Conservation (phyloP, 2,329 filamentous ascomycete species). For the Fusarium ramigenum region DNA sequence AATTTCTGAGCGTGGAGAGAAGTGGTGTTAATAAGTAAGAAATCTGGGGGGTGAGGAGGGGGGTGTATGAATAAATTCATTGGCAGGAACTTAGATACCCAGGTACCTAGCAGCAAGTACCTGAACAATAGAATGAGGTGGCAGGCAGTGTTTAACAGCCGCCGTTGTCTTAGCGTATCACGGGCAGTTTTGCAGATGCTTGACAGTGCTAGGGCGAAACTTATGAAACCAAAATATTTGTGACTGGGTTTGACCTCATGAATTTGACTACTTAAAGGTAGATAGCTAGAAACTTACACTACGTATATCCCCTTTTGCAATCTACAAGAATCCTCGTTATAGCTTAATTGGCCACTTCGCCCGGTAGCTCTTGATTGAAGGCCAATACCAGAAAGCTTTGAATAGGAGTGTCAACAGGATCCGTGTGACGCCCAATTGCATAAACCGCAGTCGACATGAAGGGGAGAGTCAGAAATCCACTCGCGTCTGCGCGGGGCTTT, state of each 20-base stretch:
- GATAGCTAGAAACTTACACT: not conserved
- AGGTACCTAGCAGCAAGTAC: not conserved
- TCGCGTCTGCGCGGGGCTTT: conserved; percentile 22
- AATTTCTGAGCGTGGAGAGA: not conserved
- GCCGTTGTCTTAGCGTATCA: not conserved
- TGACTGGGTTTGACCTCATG: not conserved
- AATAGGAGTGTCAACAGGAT: conserved; percentile 10
- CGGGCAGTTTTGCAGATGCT: not conserved
- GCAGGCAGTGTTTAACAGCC: not conserved
- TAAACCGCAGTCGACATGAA: conserved; percentile 26
- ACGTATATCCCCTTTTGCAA: not conserved
- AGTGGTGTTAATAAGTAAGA: not conserved
- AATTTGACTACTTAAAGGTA: not conserved
- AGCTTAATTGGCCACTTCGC: not conserved
- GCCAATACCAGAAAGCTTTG: conserved; percentile 12
- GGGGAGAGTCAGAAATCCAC: conserved; percentile 26
- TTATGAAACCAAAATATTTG: not conserved
- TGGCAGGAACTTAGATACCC: not conserved
- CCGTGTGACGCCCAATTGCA: conserved; percentile 11
- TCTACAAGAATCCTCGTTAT: not conserved
- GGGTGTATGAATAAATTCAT: not conserved
- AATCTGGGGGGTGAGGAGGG: not conserved
- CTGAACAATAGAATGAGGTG: not conserved
- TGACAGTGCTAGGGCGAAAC: not conserved
- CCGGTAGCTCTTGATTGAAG: not conserved